phyloP scores from a whole-genome alignment of 2,329 filamentous ascomycete genomes.

The Thermoascus crustaceus region DNA sequence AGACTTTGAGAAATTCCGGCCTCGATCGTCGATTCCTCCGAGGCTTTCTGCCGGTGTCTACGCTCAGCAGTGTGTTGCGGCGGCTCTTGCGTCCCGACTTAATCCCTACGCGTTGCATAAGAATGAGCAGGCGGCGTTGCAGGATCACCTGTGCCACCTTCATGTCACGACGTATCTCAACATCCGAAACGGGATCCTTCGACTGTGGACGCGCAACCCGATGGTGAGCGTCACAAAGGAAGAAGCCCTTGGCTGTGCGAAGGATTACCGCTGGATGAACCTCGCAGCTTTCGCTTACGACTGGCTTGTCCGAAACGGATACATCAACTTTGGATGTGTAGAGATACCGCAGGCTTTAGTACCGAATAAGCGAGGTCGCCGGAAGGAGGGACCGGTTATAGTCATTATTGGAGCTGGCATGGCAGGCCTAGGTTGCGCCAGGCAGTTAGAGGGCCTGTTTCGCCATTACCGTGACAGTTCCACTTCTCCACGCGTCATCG shows the following conservation, averaged over 20 bases:
- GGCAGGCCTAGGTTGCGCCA: constrained; percentile 81
- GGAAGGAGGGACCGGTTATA: constrained; percentile 59
- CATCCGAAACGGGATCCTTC: constrained; percentile 86
- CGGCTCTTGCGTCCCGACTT: constrained; percentile 79
- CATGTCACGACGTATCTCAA: constrained; percentile 96
- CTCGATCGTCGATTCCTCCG: constrained; percentile 75
- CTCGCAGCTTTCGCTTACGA: constrained; percentile 82
- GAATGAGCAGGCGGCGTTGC: constrained; percentile 73
- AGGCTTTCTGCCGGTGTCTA: constrained; percentile 67
- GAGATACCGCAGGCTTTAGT: constrained; percentile 50
- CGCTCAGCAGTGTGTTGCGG: constrained; percentile 82
- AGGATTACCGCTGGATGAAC: constrained; percentile 80
- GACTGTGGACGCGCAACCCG: constrained; percentile 82
- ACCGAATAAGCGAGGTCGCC: constrained; percentile 33
- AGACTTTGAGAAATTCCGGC: constrained; percentile 48
- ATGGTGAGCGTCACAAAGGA: constrained; percentile 71
- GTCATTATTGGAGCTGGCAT: constrained; percentile 91
- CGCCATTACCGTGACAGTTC: constrained; percentile 67
- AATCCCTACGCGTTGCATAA: constrained; percentile 83
- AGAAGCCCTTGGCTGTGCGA: constrained; percentile 84
- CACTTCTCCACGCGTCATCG: constrained; percentile 59
- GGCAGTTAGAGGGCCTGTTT: constrained; percentile 82
- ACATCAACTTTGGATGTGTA: constrained; percentile 94
- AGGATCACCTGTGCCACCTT: constrained; percentile 71
- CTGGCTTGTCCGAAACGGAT: constrained; percentile 83